Conservation (phyloP, 257 asterid genomes). For the Solanum pinnatisectum region DNA sequence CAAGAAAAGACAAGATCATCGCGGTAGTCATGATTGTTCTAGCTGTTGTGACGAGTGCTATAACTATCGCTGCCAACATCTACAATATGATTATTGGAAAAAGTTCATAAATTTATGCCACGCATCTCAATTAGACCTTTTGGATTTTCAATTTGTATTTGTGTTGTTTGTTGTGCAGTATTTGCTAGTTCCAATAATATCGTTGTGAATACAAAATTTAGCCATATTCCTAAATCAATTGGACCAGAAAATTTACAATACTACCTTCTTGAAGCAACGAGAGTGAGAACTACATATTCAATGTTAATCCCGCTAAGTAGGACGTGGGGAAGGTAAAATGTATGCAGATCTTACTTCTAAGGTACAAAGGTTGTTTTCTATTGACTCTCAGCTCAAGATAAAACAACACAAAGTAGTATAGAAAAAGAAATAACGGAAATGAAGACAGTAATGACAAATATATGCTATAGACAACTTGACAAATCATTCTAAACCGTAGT, state of each 20-base stretch:
- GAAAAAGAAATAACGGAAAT: background rate
- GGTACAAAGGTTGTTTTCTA: background rate
- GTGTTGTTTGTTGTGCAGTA: background rate
- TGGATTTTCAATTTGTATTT: background rate
- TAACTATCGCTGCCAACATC: constrained; percentile 74
- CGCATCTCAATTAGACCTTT: background rate
- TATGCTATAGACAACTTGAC: background rate
- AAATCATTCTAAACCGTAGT: background rate
- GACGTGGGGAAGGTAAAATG: background rate
- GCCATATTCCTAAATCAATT: background rate
- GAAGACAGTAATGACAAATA: background rate
- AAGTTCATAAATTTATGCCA: background rate
- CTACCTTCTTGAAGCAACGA: background rate
- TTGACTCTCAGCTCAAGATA: background rate
- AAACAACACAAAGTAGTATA: background rate
- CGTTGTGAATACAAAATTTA: background rate
- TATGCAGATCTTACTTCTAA: too few relatives aligned
- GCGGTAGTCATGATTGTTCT: constrained; percentile 55
- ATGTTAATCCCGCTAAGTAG: background rate
- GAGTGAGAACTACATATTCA: background rate
- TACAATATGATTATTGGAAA: constrained; percentile 31
- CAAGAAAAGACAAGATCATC: constrained; percentile 61
- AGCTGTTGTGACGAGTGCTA: constrained; percentile 61
- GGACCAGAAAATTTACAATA: background rate
- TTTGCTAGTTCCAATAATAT: background rate